A percentile compares a stretch with the other conserved stretches of the same genome.
Conservation (phyloP, 768 basidiomycete species). For the Sporobolomyces roseus region DNA sequence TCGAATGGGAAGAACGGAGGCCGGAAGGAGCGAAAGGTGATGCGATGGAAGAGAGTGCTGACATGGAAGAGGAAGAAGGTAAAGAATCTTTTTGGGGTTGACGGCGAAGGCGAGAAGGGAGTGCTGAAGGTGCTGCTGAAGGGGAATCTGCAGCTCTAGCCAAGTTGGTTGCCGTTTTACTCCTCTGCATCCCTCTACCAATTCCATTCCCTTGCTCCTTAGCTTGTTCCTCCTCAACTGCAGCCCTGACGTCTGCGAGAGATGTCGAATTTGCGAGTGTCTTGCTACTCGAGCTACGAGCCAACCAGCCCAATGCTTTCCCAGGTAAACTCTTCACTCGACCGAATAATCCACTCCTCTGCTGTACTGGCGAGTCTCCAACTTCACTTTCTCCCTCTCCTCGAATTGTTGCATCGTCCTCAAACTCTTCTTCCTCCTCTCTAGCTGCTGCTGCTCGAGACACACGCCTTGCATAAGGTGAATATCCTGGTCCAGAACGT, state of each 20-base stretch:
- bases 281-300: slow-evolving; percentile 8
- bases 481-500: slow-evolving; percentile 20
- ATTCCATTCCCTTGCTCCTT: background rate
- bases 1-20: slow-evolving; percentile 31
- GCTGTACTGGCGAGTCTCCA: slow-evolving; percentile 11
- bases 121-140: background rate
- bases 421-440: background rate
- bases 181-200: slow-evolving; percentile 8
- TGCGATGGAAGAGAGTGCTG: slow-evolving; percentile 16
- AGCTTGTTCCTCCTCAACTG: slow-evolving; percentile 14
- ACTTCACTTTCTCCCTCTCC: slow-evolving; percentile 4
- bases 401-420: slow-evolving; percentile 1
- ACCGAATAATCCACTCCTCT: slow-evolving; percentile 21
- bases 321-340: slow-evolving; percentile 28
- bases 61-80: slow-evolving; percentile 28
- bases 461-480: slow-evolving; percentile 32
- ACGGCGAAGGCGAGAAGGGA: slow-evolving; percentile 8
- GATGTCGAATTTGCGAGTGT: background rate
- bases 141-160: background rate
- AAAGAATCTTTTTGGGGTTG: slow-evolving; percentile 1
- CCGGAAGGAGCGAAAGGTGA: background rate
- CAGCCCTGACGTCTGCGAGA: slow-evolving; percentile 31
- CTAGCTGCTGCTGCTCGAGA: background rate
- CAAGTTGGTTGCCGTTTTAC: slow-evolving; percentile 20
- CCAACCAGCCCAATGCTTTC: slow-evolving; percentile 16